Evolutionary conservation across 2,329 filamentous ascomycete species (phyloP).

Genomic region (Clonostachys byssicola): DNA sequence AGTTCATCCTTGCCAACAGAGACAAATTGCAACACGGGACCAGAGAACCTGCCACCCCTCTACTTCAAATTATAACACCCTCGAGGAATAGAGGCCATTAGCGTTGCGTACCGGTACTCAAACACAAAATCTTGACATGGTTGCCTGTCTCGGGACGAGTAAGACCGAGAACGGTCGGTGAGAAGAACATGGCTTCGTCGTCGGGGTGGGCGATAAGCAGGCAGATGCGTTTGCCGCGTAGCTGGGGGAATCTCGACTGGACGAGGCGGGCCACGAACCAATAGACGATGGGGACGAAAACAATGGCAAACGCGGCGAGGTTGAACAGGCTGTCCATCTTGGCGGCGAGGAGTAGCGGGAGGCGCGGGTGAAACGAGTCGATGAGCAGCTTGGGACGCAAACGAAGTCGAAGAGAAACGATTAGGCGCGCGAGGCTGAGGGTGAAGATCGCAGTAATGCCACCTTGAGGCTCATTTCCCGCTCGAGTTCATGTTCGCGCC

Average conservation of each 20-base stretch:
- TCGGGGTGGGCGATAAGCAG: slow-evolving; percentile 95
- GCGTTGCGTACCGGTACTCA: slow-evolving; percentile 66
- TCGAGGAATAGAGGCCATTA: no score
- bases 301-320: slow-evolving; percentile 19
- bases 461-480: no score
- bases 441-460: no score
- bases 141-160: slow-evolving; percentile 77
- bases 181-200: slow-evolving; percentile 99
- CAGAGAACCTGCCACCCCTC: neutral
- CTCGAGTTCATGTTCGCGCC: no score
- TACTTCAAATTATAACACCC: no score
- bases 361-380: no score
- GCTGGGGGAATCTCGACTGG: slow-evolving; percentile 53
- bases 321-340: slow-evolving; percentile 5
- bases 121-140: slow-evolving; percentile 88
- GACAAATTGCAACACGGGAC: neutral
- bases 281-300: slow-evolving; percentile 46
- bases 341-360: no score
- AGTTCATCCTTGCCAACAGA: neutral
- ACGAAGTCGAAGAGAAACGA: no score
- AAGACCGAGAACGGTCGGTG: slow-evolving; percentile 81
- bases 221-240: slow-evolving; percentile 82
- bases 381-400: no score
- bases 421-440: no score
- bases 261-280: slow-evolving; percentile 43